phyloP scores from a whole-genome alignment of 345 rosid genomes.

The Streptanthus diversifolius region DNA sequence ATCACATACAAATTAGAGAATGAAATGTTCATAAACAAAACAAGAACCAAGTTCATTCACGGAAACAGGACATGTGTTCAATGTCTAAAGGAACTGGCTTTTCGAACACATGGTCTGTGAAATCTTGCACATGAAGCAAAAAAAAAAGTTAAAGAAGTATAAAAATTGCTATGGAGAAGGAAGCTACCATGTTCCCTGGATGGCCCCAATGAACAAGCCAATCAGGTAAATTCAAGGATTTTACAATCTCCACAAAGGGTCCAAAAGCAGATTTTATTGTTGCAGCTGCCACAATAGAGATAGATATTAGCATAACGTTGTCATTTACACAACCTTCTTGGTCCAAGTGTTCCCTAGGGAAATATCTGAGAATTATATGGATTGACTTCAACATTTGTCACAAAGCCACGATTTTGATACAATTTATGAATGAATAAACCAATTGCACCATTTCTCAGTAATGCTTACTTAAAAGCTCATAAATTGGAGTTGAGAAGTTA shows the following conservation, averaged over 20 bases:
- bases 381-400: background rate
- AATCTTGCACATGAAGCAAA: background rate
- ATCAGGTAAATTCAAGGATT: slow-evolving; percentile 67
- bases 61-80: background rate
- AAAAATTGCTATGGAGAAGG: background rate
- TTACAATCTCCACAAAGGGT: slow-evolving; percentile 80
- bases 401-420: background rate
- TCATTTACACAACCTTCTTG: background rate
- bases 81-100: background rate
- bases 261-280: slow-evolving; percentile 57
- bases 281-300: slow-evolving; percentile 52
- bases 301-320: background rate
- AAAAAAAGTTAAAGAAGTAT: background rate
- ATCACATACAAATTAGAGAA: background rate
- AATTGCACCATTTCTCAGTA: background rate
- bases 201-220: slow-evolving; percentile 99
- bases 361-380: background rate
- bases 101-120: background rate
- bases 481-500: slow-evolving; percentile 26
- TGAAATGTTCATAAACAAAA: background rate
- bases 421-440: background rate
- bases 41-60: background rate
- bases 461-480: background rate
- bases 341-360: background rate
- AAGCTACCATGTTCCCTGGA: slow-evolving; percentile 78